phyloP scores from a whole-genome alignment of 2,329 filamentous ascomycete genomes.

The Neonectria punicea region DNA sequence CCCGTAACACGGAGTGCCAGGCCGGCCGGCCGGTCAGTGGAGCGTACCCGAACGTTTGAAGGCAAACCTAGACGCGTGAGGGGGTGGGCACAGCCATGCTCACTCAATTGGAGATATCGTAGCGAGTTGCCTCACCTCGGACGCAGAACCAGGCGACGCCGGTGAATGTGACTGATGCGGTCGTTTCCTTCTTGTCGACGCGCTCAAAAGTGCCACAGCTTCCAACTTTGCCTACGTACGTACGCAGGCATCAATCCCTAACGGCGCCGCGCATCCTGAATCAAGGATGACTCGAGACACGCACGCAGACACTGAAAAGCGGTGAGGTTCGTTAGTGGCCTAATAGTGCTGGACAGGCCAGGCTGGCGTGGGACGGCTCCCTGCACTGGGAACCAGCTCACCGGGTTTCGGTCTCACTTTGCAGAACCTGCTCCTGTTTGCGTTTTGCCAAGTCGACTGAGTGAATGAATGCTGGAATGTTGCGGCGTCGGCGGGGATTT shows the following conservation, averaged over 20 bases:
- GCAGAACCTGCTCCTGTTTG: conserved; percentile 1
- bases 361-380: conserved; percentile 14
- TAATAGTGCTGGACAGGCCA: conserved; percentile 11
- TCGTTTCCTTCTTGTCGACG: background rate
- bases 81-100: conserved; percentile 4
- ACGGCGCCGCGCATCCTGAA: conserved; percentile 1
- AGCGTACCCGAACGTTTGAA: background rate
- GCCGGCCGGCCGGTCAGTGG: background rate
- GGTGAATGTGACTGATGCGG: conserved; percentile 3
- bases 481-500: conserved; percentile 9
- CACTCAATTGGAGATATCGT: background rate
- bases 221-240: background rate
- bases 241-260: background rate
- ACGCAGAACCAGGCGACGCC: conserved; percentile 4
- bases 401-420: conserved; percentile 29
- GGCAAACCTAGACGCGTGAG: conserved; percentile 4
- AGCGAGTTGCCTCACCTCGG: background rate
- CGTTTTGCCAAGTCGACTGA: background rate
- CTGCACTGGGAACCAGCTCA: conserved; percentile 29
- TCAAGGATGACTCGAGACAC: conserved; percentile 5
- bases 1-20: background rate
- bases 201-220: background rate
- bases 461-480: background rate
- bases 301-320: conserved; percentile 17
- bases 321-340: conserved; percentile 19